Percentiles rank a stretch among this genome's conserved stretches.
Evolutionary conservation across 495 filamentous ascomycete genomes (phyloP).

Genomic region (Articulospora tetracladia): DNA sequence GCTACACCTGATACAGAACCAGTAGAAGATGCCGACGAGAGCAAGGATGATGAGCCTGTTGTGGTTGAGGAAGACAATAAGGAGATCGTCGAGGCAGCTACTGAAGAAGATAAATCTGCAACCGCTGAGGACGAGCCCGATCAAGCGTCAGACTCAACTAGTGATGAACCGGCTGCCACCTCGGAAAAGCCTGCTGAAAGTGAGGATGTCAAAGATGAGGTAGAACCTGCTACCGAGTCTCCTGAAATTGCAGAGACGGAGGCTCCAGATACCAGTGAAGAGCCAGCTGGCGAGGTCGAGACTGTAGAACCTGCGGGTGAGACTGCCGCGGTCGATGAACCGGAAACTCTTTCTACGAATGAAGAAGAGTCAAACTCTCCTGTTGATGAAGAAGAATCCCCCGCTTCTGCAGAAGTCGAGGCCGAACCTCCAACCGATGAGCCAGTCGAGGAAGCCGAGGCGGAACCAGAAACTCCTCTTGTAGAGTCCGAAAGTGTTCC

Average conservation of each 20-base stretch:
- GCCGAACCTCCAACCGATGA: background rate
- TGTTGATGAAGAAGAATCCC: background rate
- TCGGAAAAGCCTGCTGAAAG: background rate
- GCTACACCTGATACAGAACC: background rate
- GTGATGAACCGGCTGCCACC: background rate
- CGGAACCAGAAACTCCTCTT: background rate
- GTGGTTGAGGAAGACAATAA: background rate
- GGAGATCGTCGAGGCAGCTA: background rate
- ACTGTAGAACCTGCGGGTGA: constrained; percentile 9
- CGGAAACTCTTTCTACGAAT: background rate
- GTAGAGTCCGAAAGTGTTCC: background rate
- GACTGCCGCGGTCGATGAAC: background rate
- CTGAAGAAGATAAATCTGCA: background rate
- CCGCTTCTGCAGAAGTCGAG: background rate
- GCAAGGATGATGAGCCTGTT: background rate
- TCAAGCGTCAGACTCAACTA: background rate
- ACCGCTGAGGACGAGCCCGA: background rate
- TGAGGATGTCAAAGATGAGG: constrained; percentile 7
- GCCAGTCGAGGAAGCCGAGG: background rate
- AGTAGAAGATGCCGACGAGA: background rate
- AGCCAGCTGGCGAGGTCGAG: constrained; percentile 14
- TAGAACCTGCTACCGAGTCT: background rate
- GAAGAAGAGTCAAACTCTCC: constrained; percentile 1
- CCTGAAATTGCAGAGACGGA: constrained; percentile 9
- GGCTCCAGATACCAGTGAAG: constrained; percentile 4